These are phyloP conservation scores for Aspergillus vadensis DNA, from an alignment of 2,329 filamentous ascomycete species.

Conservation along the genomic window DNA sequence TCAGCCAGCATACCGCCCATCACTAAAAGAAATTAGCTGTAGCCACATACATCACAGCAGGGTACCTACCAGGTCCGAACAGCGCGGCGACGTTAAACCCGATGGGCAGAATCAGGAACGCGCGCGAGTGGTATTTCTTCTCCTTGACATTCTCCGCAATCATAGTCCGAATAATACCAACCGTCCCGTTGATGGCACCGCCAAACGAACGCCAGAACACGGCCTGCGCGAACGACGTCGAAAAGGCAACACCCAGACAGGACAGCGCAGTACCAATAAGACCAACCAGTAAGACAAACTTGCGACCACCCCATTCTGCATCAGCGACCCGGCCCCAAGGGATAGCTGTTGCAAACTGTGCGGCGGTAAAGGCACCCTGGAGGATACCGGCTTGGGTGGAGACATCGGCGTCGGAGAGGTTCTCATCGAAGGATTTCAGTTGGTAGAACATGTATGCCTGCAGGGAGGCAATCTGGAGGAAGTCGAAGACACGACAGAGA, in stretches of 20 bases:
- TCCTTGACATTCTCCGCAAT: constrained; percentile 71
- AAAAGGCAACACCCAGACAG: constrained; percentile 69
- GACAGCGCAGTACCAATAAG: constrained; percentile 68
- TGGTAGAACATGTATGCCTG: constrained; percentile 81
- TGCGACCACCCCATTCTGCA: constrained; percentile 67
- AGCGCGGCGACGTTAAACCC: constrained; percentile 67
- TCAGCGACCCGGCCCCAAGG: constrained; percentile 73
- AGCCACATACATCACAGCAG: constrained; percentile 42
- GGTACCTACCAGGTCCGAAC: constrained; percentile 46
- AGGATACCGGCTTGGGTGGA: constrained; percentile 74
- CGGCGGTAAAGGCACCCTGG: constrained; percentile 74
- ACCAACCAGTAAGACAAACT: constrained; percentile 75
- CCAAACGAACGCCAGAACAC: constrained; percentile 68
- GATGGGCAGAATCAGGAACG: constrained; percentile 63
- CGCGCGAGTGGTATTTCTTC: constrained; percentile 61
- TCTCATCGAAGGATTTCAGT: constrained; percentile 70
- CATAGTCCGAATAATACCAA: constrained; percentile 72
- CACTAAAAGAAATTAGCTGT: constrained; percentile 33
- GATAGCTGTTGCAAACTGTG: constrained; percentile 79
- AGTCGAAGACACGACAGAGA: constrained; percentile 45
- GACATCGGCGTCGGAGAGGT: constrained; percentile 61
- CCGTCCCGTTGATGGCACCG: constrained; percentile 70
- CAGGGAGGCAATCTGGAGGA: constrained; percentile 43
- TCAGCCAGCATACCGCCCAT: constrained; percentile 70
- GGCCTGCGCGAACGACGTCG: constrained; percentile 62